Percentiles rank a stretch among this genome's conserved stretches.
phyloP scores from a whole-genome alignment of 1,139 yeast genomes.

The Taiozyma sp. region DNA sequence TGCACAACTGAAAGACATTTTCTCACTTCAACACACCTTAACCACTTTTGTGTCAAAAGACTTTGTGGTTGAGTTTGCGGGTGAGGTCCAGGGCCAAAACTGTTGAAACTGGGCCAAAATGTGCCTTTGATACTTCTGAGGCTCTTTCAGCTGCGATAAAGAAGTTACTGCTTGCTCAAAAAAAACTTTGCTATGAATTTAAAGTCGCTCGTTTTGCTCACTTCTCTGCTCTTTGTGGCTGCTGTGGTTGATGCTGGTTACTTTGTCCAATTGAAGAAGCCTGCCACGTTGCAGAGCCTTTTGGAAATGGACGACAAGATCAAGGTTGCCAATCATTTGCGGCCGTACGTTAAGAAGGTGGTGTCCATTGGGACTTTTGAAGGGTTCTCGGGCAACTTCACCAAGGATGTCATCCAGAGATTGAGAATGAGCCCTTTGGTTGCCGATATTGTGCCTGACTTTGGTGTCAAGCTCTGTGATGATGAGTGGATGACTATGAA shows the following conservation, averaged over 20 bases:
- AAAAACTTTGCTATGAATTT: background rate
- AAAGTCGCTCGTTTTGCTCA: background rate
- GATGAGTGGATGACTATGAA: slow-evolving; percentile 13
- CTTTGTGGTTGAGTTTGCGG: background rate
- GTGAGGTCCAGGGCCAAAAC: background rate
- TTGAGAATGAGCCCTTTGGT: slow-evolving; percentile 44
- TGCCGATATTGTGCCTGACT: slow-evolving; percentile 56
- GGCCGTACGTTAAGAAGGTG: slow-evolving; percentile 38
- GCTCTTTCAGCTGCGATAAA: background rate
- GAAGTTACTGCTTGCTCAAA: background rate
- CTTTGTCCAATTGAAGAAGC: slow-evolving; percentile 33
- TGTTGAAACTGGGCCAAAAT: too few species aligned
- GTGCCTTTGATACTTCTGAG: background rate
- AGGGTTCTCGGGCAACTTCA: slow-evolving; percentile 58
- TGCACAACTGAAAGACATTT: background rate
- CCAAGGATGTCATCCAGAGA: slow-evolving; percentile 40
- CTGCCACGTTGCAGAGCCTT: slow-evolving; percentile 37
- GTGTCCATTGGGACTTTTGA: slow-evolving; percentile 58
- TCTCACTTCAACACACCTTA: too few species aligned
- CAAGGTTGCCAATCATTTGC: slow-evolving; percentile 31
- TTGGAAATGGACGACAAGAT: slow-evolving; percentile 31
- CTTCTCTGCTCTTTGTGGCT: background rate
- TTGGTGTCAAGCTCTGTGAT: slow-evolving; percentile 42
- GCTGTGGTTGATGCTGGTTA: slow-evolving; percentile 21
- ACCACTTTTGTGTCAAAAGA: background rate